A percentile compares a stretch with the other conserved stretches of the same genome.
phyloP scores from a whole-genome alignment of 2,329 filamentous ascomycete species.

The Aspergillus sp. region DNA sequence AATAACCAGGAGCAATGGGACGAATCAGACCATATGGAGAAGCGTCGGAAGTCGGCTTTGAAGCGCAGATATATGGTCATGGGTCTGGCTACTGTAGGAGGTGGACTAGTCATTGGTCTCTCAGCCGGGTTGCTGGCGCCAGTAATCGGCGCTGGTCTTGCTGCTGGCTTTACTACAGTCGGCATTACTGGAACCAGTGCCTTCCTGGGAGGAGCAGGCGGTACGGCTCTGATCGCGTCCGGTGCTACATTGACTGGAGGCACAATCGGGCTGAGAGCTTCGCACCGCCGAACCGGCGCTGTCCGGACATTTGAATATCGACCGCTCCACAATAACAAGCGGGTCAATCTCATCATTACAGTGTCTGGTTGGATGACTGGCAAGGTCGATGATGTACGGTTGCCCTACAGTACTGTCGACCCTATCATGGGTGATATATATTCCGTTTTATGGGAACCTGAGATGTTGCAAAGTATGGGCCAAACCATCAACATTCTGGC shows the following conservation, averaged over 20 bases:
- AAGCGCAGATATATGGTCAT: constrained; percentile 87
- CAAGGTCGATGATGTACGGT: constrained; percentile 89
- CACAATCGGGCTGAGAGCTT: constrained; percentile 77
- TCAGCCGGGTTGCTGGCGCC: constrained; percentile 88
- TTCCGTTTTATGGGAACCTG: constrained; percentile 93
- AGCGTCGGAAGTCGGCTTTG: constrained; percentile 69
- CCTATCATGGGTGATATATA: constrained; percentile 98
- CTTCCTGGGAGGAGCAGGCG: constrained; percentile 86
- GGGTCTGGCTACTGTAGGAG: constrained; percentile 92
- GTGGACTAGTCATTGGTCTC: constrained; percentile 87
- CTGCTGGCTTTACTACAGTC: constrained; percentile 90
- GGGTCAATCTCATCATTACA: constrained; percentile 90
- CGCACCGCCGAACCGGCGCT: constrained; percentile 78
- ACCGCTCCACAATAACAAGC: constrained; percentile 94
- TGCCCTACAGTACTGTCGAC: constrained; percentile 94
- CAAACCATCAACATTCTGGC: constrained; percentile 97
- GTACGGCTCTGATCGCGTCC: constrained; percentile 89
- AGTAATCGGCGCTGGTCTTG: constrained; percentile 87
- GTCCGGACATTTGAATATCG: constrained; percentile 97
- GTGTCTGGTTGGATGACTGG: constrained; percentile 98
- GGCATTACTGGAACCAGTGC: constrained; percentile 81
- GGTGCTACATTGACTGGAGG: constrained; percentile 79
- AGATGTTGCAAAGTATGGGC: constrained; percentile 97
- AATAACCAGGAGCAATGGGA: constrained; percentile 91
- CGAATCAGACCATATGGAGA: constrained; percentile 88